Evolutionary conservation across 2,329 filamentous ascomycete genomes (phyloP), one percentile per base, ranked within the genome.

Genomic region (Xylariaceae sp.): DNA sequence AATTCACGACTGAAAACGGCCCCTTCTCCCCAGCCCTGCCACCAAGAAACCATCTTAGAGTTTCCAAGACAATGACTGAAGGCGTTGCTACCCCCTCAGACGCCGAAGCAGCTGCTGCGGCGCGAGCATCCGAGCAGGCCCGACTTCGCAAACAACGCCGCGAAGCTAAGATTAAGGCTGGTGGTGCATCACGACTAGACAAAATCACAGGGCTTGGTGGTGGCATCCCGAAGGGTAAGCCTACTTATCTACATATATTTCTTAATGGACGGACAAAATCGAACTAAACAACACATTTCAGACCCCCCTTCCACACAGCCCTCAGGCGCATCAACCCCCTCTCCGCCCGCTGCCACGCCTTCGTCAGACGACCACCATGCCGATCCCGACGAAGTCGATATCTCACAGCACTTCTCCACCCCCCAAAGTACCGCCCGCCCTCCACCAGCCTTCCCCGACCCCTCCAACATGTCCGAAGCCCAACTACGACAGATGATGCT

Each of bases 381-480:
- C 45, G 84, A 88, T 57, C 86, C 86, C 5, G 85, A 83, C 5
- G 87, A 90, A 64, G 77, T 88, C 52, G 86, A 91, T 63, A 89
- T 92, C 55, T 87, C 85, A n/a, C 68, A 84, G 53, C 85, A 87
- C 67, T 83, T 76, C 66, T 86, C 85, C 66, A 67, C 75, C 25
- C 83, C 82, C 1, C 66, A 69, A 20, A 66, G 68, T 8, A 69
- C 71, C 33, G 56, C 68, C 19, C 67, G 69, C 42, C 58, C 70
- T 42, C 59, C 71, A 41, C 56, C 65, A 23, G 52, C 62, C 42
- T n/a, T n/a, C n/a, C n/a, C n/a, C n/a, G 62, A 67, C 48, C 56
- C 64, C 19, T 59, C 52, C 38, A 57, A 65, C 35, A 61, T 78
- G 37, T 72, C 72, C n/a, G 79, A 84, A 44, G 74, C 75, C n/a